Evolutionary conservation across 768 basidiomycete species (phyloP), one percentile per base, ranked within the genome.

Genomic region (Tulasnella sp.): DNA sequence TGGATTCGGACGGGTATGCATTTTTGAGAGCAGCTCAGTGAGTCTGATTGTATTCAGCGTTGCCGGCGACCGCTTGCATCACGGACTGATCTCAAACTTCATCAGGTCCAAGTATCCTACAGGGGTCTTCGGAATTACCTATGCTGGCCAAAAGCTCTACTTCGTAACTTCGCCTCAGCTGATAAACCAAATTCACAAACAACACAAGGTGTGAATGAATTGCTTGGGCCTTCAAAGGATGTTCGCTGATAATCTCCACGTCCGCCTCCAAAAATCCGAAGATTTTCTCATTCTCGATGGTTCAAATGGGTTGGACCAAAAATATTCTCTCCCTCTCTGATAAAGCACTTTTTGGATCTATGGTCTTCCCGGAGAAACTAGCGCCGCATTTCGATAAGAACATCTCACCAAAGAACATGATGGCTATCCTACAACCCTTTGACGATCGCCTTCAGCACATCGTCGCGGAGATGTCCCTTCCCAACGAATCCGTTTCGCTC

Each of bases 151-250:
- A 21, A 45, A 15, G 10, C 22, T 41, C 22, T 53, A 60, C 27
- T 52, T 38, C 52, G 25, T 60, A 2, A 60, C 59, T 17, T 52
- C 34, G 8, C n/a, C 7, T 10, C 2, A 60, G 59, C 41, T 60
- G 17, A 53, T 60, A 27, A 52, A 60, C 19, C 38, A 51, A n/a
- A 41, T 60, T 31, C 53, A 60, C 51, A 60, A 60, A 38, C 59
- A 60, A 21, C 59, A 50, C 38, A 60, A 60, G 52, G 59, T 60
- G 24, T 19, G 51, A 12, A 43, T 12, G 22, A 19, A 9, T n/a
- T 22, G 15, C 15, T 15, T 17, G 9, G 7, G 7, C 17, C 12
- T 21, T 1, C 4, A 8, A 1, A 21, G 15, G 22, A 15, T 22
- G 15, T n/a, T 1, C 8, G 15, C n/a, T 41, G 19, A 31, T 34